Evolutionary conservation across 2,329 filamentous ascomycete species (phyloP), one percentile per base, ranked within the genome.

Genomic region (Stachybotrys chlorohalonatus): DNA sequence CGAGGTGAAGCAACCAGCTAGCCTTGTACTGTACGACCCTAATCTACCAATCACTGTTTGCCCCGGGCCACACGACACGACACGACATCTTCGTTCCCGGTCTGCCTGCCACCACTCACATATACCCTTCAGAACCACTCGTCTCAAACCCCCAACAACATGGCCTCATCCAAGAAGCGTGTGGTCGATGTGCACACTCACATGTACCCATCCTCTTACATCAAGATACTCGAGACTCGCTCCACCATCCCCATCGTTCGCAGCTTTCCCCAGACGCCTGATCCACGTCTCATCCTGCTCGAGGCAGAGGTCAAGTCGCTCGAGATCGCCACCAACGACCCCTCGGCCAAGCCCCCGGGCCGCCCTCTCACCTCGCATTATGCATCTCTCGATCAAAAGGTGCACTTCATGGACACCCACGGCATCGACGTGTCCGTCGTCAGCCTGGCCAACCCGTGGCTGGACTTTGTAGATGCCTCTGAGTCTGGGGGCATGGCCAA

Each of bases 361-460:
- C 84, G 92, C 4, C 91, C 92, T 4, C 83, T 96, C 48, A 93
- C 90, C 24, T 77, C 83, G 1, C 89, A 92, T 63, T 96, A 93
- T 76, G 89, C 86, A 58, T 89, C 90, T 49, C 85, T 95, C 55
- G 73, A 77, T 15, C 79, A 89, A 62, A 96, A 96, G 66, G 78
- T 96, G 13, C 78, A 83, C 51, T 96, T 96, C 73, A 96, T 96
- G 92, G 80, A 90, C 68, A 81, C 78, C 15, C 92, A 96, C 72
- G 75, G 75, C 53, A 96, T 96, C 67, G 81, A 87, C 69, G 84
- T 87, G 59, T 94, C 89, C 1, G 88, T 96, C 52, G 84, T 96
- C 58, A 94, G 89, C 1, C 83, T 96, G 24, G 92, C 92, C 13
- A 96, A 96, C 66, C 92, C 92, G 0, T 96, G 92, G 92, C 80